Evolutionary conservation across 371 early-diverging fungal genomes (phyloP), one percentile per base, ranked within the genome.

Genomic region (Mortierella sp.): DNA sequence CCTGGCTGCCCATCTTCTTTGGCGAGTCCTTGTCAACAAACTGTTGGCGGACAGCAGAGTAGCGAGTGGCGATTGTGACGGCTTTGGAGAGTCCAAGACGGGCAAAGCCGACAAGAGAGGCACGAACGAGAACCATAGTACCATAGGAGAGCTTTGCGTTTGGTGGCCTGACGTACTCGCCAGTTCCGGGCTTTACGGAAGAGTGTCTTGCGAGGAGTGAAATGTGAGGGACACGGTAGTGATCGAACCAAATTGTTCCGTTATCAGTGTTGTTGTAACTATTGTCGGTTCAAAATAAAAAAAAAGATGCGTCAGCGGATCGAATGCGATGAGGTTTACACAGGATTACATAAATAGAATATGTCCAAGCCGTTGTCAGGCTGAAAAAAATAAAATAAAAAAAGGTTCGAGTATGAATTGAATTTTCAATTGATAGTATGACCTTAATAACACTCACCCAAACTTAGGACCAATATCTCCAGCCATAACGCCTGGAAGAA

Each of bases 261-360:
- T 96, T 96, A 85, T 95, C 96, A 26, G 94, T 90, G 0, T 91
- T 88, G 71, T 92, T 92, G 81, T 88, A 91, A 8, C 93, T 91
- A 29, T 72, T 40, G 29, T 23, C 19, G n/a, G 32, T 0, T 66
- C 47, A 32, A 9, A 34, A 60, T 4, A 35, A 23, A 45, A 17
- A 17, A 35, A 13, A 12, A 37, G 42, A 53, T 43, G 9, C 22
- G 26, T 0, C 49, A 19, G 40, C 22, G 7, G 35, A 0, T 58
- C 13, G 26, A 3, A 55, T 6, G 9, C 28, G 17, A 4, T 28
- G 4, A 28, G 15, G 55, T 26, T 26, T 51, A n/a, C 17, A 51
- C 5, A 51, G 13, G 40, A 6, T n/a, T n/a, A n/a, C n/a, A n/a
- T n/a, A n/a, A n/a, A n/a, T n/a, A n/a, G n/a, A n/a, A n/a, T n/a